Conservation (phyloP, 2,329 filamentous ascomycete genomes). For the Sporothrix pallida region DNA sequence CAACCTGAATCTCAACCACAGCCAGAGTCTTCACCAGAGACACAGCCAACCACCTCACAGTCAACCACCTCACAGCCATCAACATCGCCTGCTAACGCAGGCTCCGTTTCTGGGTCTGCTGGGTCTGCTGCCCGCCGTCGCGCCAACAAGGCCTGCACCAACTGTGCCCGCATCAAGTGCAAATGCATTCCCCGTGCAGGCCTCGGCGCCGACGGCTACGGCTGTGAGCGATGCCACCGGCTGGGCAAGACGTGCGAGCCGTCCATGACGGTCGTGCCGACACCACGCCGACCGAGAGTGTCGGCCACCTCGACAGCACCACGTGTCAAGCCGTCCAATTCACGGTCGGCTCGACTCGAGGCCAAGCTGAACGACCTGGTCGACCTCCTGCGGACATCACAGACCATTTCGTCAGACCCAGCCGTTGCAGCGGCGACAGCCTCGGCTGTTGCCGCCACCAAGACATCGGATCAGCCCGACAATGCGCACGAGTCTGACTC, state of each 20-base stretch:
- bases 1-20: not conserved
- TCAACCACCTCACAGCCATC: not conserved
- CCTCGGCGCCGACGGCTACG: slow-evolving; percentile 37
- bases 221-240: slow-evolving; percentile 48
- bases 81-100: not conserved
- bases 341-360: slow-evolving; percentile 54
- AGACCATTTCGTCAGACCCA: slow-evolving; percentile 42
- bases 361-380: slow-evolving; percentile 58
- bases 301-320: slow-evolving; percentile 41
- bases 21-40: not conserved
- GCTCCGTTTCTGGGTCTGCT: not conserved
- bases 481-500: not conserved
- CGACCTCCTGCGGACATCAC: slow-evolving; percentile 46
- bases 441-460: not conserved
- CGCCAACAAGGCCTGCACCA: slow-evolving; percentile 31
- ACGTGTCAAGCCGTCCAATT: slow-evolving; percentile 36
- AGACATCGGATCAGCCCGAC: not conserved
- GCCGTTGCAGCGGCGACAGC: not conserved
- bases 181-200: slow-evolving; percentile 52
- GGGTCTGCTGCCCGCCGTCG: not conserved
- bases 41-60: not conserved
- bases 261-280: slow-evolving; percentile 40
- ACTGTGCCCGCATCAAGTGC: slow-evolving; percentile 47
- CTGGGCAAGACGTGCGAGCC: slow-evolving; percentile 51
- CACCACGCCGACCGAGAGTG: slow-evolving; percentile 45